Evolutionary conservation across 192 early-diverging fungal species (phyloP).

Genomic region (Coemansia sp.): DNA sequence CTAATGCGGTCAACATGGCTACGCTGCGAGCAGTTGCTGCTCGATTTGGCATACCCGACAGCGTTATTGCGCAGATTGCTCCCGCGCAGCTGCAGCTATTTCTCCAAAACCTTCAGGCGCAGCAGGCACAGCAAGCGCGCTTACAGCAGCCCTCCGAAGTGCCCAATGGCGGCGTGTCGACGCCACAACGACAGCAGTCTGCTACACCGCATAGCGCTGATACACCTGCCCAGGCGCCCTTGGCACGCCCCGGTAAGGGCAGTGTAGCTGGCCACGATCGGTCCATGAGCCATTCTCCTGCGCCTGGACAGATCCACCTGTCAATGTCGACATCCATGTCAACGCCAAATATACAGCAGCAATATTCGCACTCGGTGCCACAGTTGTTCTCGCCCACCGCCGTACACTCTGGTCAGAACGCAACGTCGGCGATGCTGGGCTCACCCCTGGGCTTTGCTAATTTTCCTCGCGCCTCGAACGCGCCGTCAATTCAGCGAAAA

Average conservation of each 20-base stretch:
- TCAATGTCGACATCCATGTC: slow-evolving; percentile 2
- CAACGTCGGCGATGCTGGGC: slow-evolving; percentile 10
- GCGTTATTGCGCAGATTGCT: slow-evolving; percentile 22
- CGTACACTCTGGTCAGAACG: slow-evolving; percentile 18
- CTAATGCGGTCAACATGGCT: slow-evolving; percentile 14
- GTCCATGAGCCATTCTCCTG: slow-evolving; percentile 45
- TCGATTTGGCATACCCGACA: slow-evolving; percentile 33
- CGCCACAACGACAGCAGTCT: slow-evolving; percentile 37
- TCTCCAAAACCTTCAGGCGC: slow-evolving; percentile 36
- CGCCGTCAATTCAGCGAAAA: slow-evolving; percentile 30
- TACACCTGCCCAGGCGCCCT: neutral
- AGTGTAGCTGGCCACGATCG: slow-evolving; percentile 28
- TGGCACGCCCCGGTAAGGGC: slow-evolving; percentile 28
- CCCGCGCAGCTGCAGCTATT: slow-evolving; percentile 40
- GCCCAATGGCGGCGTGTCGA: slow-evolving; percentile 11
- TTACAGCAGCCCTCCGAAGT: slow-evolving; percentile 12
- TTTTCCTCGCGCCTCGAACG: slow-evolving; percentile 22
- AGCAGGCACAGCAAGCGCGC: slow-evolving; percentile 31
- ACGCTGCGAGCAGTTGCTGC: slow-evolving; percentile 42
- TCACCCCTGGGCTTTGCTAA: slow-evolving; percentile 30
- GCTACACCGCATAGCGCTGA: slow-evolving; percentile 15
- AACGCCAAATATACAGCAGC: neutral
- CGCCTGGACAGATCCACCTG: slow-evolving; percentile 22
- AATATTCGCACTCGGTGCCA: slow-evolving; percentile 4
- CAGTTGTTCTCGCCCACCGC: slow-evolving; percentile 41